A percentile compares a stretch with the other conserved stretches of the same genome.
Conservation (phyloP, 164 flowering plant species). For the Taxillus chinensis region DNA sequence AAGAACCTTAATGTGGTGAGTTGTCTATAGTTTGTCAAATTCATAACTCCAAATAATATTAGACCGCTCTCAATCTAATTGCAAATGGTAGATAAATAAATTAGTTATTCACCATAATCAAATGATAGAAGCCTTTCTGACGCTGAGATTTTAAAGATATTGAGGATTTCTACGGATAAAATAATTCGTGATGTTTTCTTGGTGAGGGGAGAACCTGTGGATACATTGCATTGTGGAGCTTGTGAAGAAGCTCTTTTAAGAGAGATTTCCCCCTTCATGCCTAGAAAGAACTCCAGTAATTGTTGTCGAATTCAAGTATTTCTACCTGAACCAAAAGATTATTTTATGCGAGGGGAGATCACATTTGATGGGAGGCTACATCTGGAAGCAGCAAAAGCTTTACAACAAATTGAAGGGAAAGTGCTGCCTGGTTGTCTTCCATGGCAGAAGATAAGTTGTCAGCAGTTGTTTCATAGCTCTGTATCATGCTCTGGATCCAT, state of each 20-base stretch:
- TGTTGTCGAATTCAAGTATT: constrained; percentile 59
- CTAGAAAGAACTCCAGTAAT: constrained; percentile 30
- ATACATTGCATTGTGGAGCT: constrained; percentile 26
- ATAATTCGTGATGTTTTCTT: constrained; percentile 51
- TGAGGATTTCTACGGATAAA: constrained; percentile 39
- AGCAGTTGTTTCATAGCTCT: constrained; percentile 61
- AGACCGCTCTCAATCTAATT: too few species aligned
- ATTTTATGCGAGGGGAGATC: constrained; percentile 46
- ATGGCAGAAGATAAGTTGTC: constrained; percentile 89
- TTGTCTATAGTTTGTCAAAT: too few species aligned
- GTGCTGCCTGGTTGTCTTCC: constrained; percentile 60
- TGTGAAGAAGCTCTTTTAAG: constrained; percentile 69
- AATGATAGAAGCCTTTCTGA: constrained; percentile 51
- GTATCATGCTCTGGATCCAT: constrained; percentile 59
- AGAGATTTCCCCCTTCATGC: constrained; percentile 68
- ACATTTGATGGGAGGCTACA: constrained; percentile 83
- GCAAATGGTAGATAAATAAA: too few species aligned
- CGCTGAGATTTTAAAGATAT: constrained; percentile 37
- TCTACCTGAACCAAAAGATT: constrained; percentile 53
- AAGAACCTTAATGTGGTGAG: too few species aligned
- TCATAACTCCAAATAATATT: too few species aligned
- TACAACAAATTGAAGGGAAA: constrained; percentile 76
- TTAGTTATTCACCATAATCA: too few species aligned
- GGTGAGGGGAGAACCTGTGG: constrained; percentile 55
- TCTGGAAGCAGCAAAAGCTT: constrained; percentile 94